Evolutionary conservation across 805 yeast genomes (phyloP), one percentile per base, ranked within the genome.

Genomic region (Nakazawaea peltata): DNA sequence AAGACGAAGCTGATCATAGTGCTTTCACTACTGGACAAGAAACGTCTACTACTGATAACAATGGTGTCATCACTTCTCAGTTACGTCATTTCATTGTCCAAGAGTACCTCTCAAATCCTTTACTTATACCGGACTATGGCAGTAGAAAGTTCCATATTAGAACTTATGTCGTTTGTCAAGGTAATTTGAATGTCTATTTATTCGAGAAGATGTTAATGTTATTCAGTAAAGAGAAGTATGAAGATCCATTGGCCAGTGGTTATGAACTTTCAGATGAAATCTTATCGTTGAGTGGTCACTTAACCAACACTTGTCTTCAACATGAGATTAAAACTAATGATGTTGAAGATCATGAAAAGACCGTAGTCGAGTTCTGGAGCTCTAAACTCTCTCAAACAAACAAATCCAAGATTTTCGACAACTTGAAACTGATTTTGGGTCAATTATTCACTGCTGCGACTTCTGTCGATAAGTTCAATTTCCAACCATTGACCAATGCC

Each of bases 301-400:
- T 92, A 44, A 92, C 98, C 12, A 92, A 92, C 51, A 92, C 98
- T 0, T 92, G 98, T 60, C 58, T 87, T 24, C 97, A 90, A 56
- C 69, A 64, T 5, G 62, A 56, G 23, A 51, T 56, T 5, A 61
- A 69, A 10, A 47, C 62, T 31, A 41, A 46, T 17, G 51, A 51
- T 30, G 48, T 56, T 17, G 51, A 61, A 3, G 44, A 44, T 8
- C 50, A 41, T 8, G 62, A 57, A 16, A 47, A 51, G 14, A 49
- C 54, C 5, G 96, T 88, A 21, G 74, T 70, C 23, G 81, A 78
- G 43, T 79, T 88, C 44, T 72, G 75, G 61, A 52, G 66, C 2
- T 57, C 85, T 28, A 41, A 53, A 31, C 37, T 77, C 2, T 25
- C 56, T 1, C 46, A 49, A 2, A 56, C 51, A 0, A 41, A 57